These are phyloP conservation scores for Globisporangium takayamanum DNA, from an alignment of 352 stramenopile genomes.

Conservation along the genomic window DNA sequence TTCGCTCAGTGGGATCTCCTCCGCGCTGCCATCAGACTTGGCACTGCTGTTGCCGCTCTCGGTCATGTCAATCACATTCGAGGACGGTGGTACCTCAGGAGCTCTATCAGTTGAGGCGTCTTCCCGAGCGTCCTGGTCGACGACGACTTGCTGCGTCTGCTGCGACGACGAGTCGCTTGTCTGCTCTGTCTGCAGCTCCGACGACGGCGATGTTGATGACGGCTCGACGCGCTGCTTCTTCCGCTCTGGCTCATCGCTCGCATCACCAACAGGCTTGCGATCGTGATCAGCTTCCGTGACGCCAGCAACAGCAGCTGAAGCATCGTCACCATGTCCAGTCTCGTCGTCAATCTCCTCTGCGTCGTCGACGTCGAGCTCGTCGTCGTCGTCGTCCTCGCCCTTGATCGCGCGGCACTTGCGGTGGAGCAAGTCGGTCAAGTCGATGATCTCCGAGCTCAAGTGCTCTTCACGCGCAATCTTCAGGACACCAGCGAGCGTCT, in stretches of 20 bases:
- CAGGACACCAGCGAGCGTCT: conserved; percentile 41
- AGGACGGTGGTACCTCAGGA: no score
- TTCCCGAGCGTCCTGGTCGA: no score
- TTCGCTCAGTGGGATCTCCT: conserved; percentile 14
- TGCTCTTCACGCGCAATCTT: conserved; percentile 61
- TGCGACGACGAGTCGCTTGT: background rate
- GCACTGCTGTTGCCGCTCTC: background rate
- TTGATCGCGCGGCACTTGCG: conserved; percentile 49
- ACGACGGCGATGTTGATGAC: background rate
- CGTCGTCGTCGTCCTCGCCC: conserved; percentile 20
- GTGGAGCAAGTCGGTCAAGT: conserved; percentile 43
- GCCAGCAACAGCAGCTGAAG: conserved; percentile 15
- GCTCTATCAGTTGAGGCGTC: no score
- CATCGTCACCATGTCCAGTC: conserved; percentile 1
- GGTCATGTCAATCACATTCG: background rate
- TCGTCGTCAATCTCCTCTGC: conserved; percentile 19
- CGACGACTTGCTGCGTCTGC: background rate
- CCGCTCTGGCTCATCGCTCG: conserved; percentile 21
- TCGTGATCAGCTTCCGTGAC: background rate
- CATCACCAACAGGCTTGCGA: background rate
- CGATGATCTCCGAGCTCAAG: conserved; percentile 45
- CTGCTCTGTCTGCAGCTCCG: background rate
- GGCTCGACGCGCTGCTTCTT: conserved; percentile 32
- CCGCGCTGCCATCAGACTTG: background rate
- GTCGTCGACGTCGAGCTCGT: conserved; percentile 19